Conservation (phyloP, 306 rosid genomes). For the Cicer bijugum region DNA sequence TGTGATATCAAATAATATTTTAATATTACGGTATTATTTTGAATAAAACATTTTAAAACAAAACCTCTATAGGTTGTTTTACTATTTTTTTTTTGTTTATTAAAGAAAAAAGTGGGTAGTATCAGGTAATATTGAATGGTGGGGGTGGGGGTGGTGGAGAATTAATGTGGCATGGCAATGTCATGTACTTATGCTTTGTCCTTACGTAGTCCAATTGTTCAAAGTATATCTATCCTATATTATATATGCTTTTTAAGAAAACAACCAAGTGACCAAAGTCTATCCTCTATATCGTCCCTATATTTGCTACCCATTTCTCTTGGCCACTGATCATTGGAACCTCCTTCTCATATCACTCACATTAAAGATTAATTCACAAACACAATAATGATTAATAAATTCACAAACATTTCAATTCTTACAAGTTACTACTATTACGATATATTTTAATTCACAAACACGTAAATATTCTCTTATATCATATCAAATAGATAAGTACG, state of each 20-base stretch:
- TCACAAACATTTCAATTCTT: too few species aligned
- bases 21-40: too few species aligned
- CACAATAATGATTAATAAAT: too few species aligned
- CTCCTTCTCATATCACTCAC: conserved; percentile 20
- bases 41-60: too few species aligned
- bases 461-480: too few species aligned
- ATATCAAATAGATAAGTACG: too few species aligned
- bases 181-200: neutral
- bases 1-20: too few species aligned
- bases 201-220: neutral
- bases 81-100: too few species aligned
- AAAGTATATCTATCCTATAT: conserved; percentile 4
- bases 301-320: conserved; percentile 49
- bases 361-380: too few species aligned
- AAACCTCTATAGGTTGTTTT: too few species aligned
- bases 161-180: neutral
- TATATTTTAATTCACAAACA: too few species aligned
- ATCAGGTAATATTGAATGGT: neutral
- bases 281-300: conserved; percentile 39
- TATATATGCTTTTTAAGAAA: conserved; percentile 25
- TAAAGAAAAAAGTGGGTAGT: neutral
- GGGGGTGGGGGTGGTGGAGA: neutral
- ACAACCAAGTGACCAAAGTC: neutral
- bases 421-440: too few species aligned
- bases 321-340: conserved; percentile 28